Conservation (phyloP, 441 rosid species). For the Raphanus hybrid region DNA sequence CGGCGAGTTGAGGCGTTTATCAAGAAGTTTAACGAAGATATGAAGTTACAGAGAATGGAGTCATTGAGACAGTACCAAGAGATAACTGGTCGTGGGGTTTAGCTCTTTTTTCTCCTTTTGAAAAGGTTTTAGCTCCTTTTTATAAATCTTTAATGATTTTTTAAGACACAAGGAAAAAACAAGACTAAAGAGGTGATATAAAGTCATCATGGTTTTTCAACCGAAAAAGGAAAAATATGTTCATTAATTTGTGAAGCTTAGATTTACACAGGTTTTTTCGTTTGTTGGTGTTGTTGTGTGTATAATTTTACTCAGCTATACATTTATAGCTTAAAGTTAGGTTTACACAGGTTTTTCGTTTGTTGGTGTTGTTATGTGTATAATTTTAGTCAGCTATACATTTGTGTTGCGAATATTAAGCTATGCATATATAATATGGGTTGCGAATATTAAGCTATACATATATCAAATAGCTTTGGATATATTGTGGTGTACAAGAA, state of each 20-base stretch:
- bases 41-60: slow-evolving; percentile 81
- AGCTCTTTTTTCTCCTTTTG: background rate
- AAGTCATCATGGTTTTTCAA: background rate
- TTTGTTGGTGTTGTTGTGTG: background rate
- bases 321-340: background rate
- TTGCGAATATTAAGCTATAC: slow-evolving; percentile 14
- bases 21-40: slow-evolving; percentile 76
- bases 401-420: slow-evolving; percentile 17
- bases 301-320: slow-evolving; percentile 9
- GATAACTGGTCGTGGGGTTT: slow-evolving; percentile 49
- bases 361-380: background rate
- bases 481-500: background rate
- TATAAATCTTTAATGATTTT: background rate
- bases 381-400: slow-evolving; percentile 4
- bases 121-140: background rate
- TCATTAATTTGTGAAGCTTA: slow-evolving; percentile 24
- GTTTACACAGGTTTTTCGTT: background rate
- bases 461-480: background rate
- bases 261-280: background rate
- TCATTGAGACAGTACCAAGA: slow-evolving; percentile 64
- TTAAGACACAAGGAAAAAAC: background rate
- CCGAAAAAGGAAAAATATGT: background rate
- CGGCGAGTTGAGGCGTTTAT: slow-evolving; percentile 83
- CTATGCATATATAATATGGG: background rate
- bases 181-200: background rate